Conservation (phyloP, 1,284 basidiomycete species). For the Moniliophthora roreri region DNA sequence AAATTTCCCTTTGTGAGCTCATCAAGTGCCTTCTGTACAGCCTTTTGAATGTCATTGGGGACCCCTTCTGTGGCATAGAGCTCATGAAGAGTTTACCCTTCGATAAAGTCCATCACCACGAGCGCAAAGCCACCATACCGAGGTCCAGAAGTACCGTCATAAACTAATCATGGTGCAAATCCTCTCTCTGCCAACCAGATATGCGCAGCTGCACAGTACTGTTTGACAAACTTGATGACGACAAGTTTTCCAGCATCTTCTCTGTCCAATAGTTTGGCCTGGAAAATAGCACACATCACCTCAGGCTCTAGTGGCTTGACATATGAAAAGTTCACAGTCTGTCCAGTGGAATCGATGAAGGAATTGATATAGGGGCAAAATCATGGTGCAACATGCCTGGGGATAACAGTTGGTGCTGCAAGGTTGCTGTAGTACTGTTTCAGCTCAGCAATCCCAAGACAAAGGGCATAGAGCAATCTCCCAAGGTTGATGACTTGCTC, state of each 20-base stretch:
- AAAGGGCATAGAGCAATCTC: too few relatives aligned
- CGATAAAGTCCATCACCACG: constrained; percentile 3
- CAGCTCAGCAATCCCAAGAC: too few relatives aligned
- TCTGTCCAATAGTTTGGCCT: too few relatives aligned
- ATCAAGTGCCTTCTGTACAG: background rate
- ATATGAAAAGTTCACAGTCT: background rate
- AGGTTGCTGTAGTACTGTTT: too few relatives aligned
- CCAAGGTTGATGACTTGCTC: too few relatives aligned
- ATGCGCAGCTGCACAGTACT: background rate
- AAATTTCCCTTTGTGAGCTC: background rate
- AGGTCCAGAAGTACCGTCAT: background rate
- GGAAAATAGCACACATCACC: background rate
- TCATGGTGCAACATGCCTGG: too few relatives aligned
- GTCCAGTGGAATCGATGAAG: background rate
- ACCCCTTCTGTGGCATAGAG: background rate
- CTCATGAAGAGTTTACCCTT: background rate
- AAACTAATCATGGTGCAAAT: background rate
- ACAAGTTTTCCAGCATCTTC: background rate
- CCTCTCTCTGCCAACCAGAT: background rate
- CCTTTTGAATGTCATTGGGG: background rate
- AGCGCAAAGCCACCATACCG: background rate
- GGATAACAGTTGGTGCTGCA: too few relatives aligned
- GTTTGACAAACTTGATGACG: background rate
- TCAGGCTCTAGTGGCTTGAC: background rate
- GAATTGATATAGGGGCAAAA: background rate